Percentiles rank a stretch among this genome's conserved stretches.
Evolutionary conservation across 805 yeast species (phyloP).

Genomic region (Alloascoidea africana): DNA sequence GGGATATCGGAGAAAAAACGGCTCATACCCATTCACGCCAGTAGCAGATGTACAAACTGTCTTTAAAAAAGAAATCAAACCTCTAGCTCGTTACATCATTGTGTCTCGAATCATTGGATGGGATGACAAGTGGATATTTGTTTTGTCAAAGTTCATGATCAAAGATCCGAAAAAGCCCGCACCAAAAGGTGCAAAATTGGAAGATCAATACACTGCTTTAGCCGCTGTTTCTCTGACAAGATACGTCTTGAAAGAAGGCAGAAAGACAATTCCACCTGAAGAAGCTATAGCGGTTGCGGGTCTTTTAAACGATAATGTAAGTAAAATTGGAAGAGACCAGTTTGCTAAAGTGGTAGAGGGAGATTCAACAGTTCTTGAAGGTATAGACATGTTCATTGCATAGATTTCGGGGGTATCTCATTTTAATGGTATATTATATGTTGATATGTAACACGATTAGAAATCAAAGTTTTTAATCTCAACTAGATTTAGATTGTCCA

Average conservation of each 20-base stretch:
- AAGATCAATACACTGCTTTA: slow-evolving; percentile 14
- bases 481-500: too few species aligned
- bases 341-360: slow-evolving; percentile 1
- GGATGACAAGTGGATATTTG: slow-evolving; percentile 80
- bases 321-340: slow-evolving; percentile 6
- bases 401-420: too few species aligned
- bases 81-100: slow-evolving; percentile 44
- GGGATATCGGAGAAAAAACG: slow-evolving; percentile 22
- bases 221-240: slow-evolving; percentile 57
- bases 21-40: slow-evolving; percentile 47
- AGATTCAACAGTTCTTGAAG: not conserved
- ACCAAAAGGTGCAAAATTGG: not conserved
- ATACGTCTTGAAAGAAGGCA: slow-evolving; percentile 67
- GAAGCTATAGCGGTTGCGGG: slow-evolving; percentile 44
- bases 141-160: slow-evolving; percentile 45
- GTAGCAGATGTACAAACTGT: slow-evolving; percentile 57
- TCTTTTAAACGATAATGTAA: slow-evolving; percentile 36
- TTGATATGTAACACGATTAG: too few species aligned
- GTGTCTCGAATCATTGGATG: slow-evolving; percentile 54
- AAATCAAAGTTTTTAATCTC: too few species aligned
- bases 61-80: slow-evolving; percentile 59
- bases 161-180: slow-evolving; percentile 12
- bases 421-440: too few species aligned
- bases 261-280: slow-evolving; percentile 58
- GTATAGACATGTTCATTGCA: too few species aligned